Conservation (phyloP, 805 yeast genomes). For the Ogataea zsoltii region DNA sequence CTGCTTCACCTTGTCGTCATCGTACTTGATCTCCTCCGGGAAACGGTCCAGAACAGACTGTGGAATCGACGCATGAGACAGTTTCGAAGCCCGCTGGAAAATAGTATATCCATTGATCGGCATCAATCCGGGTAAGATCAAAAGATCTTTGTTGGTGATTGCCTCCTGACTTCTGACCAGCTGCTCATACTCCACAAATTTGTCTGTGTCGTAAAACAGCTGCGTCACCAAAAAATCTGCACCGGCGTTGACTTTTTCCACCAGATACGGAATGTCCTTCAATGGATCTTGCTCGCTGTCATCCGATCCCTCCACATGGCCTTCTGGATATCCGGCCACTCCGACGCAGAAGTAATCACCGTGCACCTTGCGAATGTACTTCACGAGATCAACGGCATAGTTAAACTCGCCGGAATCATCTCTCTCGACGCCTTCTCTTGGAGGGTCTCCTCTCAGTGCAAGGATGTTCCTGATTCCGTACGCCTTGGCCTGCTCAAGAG, state of each 20-base stretch:
- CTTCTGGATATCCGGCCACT: slow-evolving; percentile 98
- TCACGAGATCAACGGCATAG: slow-evolving; percentile 84
- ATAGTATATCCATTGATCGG: slow-evolving; percentile 84
- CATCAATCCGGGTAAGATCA: slow-evolving; percentile 85
- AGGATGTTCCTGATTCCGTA: slow-evolving; percentile 86
- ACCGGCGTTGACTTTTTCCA: slow-evolving; percentile 88
- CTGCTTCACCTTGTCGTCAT: slow-evolving; percentile 77
- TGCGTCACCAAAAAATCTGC: slow-evolving; percentile 94
- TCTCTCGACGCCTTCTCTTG: slow-evolving; percentile 58
- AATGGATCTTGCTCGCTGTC: slow-evolving; percentile 60
- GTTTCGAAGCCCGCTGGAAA: slow-evolving; percentile 83
- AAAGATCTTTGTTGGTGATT: slow-evolving; percentile 41
- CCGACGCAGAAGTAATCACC: slow-evolving; percentile 90
- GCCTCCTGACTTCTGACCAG: slow-evolving; percentile 41
- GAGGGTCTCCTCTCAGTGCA: slow-evolving; percentile 96
- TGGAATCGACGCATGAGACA: slow-evolving; percentile 87
- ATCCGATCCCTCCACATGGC: slow-evolving; percentile 88
- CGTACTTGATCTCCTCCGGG: slow-evolving; percentile 58
- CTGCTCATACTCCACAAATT: slow-evolving; percentile 66
- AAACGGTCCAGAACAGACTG: slow-evolving; percentile 49
- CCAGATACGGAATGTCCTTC: slow-evolving; percentile 74
- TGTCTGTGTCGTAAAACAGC: slow-evolving; percentile 82
- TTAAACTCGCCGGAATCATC: slow-evolving; percentile 58
- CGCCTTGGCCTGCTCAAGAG: slow-evolving; percentile 66
- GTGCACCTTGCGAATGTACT: slow-evolving; percentile 66